Base-by-base conservation (phyloP, 768 basidiomycete genomes). In the Boletellus ananiceps region DNA sequence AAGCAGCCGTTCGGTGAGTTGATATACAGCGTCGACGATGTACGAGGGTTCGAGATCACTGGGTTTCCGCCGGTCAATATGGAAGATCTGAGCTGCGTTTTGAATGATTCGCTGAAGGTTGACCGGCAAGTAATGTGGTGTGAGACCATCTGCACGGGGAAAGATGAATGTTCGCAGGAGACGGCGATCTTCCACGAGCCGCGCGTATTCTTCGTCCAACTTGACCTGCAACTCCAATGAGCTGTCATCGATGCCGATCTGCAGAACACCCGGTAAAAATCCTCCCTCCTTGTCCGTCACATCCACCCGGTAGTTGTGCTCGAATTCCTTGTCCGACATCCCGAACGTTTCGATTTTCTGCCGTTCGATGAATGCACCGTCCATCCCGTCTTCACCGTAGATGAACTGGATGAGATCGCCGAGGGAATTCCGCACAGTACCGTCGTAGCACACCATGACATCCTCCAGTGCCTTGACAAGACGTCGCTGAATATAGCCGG, bases 361-460 rank as follows among this genome's bases (percentile, higher is more conserved):
- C 55, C 87, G 88, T 73, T 99, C 96, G 65, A 99, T 96, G 68
- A 85, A 94, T 0, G 93, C 92, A 51, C 91, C 96, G 63, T 99
- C 96, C 89, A 98, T 97, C 37, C 96, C 96, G 61, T 99, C 96
- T 65, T 99, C 96, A 27, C 96, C 96, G 56, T 99, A 99, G 19
- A 92, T 77, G 67, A 97, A 97, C 64, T 98, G 94, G 23, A 99
- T 79, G 33, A 99, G 81, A 68, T 98, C 94, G 13, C 95, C 95
- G 3, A 95, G 78, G 3, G 96, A 98, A 64, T 99, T 99, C 46
- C 96, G 83, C 19, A 98, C 95, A 0, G 96, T 98, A 23, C 95
- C 94, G 54, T 99, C 96, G 63, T 98, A 99, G 68, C 88, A 88
- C 34, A 98, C 94, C 82, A 87, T 90, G 40, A 99, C 88, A 55